These are phyloP conservation scores for Phytophthora boehmeriae DNA, from an alignment of 352 stramenopile species.

Conservation along the genomic window DNA sequence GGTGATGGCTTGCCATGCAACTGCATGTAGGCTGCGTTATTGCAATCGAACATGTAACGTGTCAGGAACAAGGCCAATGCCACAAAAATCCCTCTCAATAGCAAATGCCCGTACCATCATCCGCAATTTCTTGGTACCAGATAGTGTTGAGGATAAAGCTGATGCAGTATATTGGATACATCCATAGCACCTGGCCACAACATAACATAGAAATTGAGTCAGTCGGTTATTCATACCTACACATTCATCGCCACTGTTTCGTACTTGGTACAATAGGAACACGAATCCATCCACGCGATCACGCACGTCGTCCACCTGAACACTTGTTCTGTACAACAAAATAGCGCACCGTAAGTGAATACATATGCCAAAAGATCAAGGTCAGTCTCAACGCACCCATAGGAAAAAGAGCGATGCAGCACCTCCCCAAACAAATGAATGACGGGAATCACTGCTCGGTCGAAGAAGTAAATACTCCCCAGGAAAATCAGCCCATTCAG, in stretches of 20 bases:
- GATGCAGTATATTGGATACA: constrained; percentile 93
- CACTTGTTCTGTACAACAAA: constrained; percentile 33
- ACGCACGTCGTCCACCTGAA: constrained; percentile 72
- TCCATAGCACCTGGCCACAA: constrained; percentile 70
- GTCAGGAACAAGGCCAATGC: not conserved
- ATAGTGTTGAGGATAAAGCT: constrained; percentile 93
- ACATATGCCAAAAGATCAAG: not conserved
- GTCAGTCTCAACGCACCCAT: constrained; percentile 40
- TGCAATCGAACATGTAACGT: not conserved
- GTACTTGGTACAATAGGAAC: constrained; percentile 86
- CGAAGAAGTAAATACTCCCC: constrained; percentile 91
- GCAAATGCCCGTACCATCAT: constrained; percentile 65
- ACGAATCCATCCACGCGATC: constrained; percentile 84
- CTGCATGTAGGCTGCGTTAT: constrained; percentile 69
- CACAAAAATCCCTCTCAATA: not conserved
- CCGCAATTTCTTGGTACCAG: constrained; percentile 91
- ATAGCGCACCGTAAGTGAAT: not conserved
- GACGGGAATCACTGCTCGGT: constrained; percentile 81
- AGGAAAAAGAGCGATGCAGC: constrained; percentile 70
- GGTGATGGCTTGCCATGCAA: constrained; percentile 81
- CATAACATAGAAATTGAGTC: constrained; percentile 6
- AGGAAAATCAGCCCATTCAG: constrained; percentile 91
- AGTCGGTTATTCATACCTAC: not conserved
- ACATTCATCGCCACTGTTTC: not conserved
- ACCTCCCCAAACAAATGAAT: constrained; percentile 89